Evolutionary conservation across 164 flowering plant genomes (phyloP), one percentile per base, ranked within the genome.

Genomic region (Pachysandra terminalis): DNA sequence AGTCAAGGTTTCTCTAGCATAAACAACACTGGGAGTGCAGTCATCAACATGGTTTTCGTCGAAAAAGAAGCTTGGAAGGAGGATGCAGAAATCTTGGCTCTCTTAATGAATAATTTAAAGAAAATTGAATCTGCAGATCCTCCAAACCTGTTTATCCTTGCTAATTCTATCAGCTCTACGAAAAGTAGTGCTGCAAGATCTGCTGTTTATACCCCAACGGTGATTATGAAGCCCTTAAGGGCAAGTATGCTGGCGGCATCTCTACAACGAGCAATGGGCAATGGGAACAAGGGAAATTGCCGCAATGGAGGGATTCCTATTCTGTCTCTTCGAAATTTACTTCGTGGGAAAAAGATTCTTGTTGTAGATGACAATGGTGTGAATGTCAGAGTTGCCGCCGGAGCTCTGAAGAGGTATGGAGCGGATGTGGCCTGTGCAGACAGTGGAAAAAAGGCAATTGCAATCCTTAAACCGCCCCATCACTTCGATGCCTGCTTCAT

Each of bases 401-500:
- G 87, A 67, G 94, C 96, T 64, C 74, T 96, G 78, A 89, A 85
- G 69, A 93, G 81, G 77, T 96, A 90, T 73, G 99, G 99, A 59
- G 99, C 99, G 65, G 86, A 83, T 23, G 99, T 96, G 59, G 87
- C 76, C 49, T 82, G 85, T 74, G 88, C 73, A 19, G 86, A 82
- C 25, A 86, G 87, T 66, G 99, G 99, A 40, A 75, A 76, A 67
- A 73, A 79, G 58, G 99, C 97, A 0, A 75, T 90, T 32, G 32
- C 67, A 14, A 45, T 82, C 79, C 90, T 95, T 57, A 73, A 61
- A 62, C 96, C 97, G 19, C 97, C 96, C 4, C 98, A 96, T 66
- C 49, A 56, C 14, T 90, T 90, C 63, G 90, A 93, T 75, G 97
- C 98, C 25, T 96, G 99, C 77, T 96, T 96, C 78, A 96, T 96